Evolutionary conservation across 2,329 filamentous ascomycete genomes (phyloP).

Genomic region (Bipolaris oryzae): DNA sequence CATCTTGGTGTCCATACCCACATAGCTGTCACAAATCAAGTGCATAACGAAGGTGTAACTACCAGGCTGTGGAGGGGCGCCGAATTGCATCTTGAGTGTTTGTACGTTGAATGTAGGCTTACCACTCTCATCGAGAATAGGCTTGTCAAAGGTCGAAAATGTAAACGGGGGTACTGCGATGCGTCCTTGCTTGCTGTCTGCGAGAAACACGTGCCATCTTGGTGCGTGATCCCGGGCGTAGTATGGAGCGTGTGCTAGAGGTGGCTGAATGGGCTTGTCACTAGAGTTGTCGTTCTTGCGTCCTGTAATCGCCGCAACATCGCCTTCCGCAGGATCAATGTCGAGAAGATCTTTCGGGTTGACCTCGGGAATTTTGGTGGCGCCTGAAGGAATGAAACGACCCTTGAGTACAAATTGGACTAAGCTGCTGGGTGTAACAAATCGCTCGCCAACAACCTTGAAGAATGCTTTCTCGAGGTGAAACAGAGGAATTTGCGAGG

Average conservation of each 20-base stretch:
- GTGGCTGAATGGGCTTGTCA: constrained; percentile 72
- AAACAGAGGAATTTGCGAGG: constrained; percentile 81
- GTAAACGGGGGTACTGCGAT: constrained; percentile 96
- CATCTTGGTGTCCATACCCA: constrained; percentile 91
- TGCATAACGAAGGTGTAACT: constrained; percentile 96
- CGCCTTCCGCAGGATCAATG: constrained; percentile 89
- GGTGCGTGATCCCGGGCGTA: constrained; percentile 88
- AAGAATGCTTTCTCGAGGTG: constrained; percentile 93
- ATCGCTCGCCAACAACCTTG: constrained; percentile 94
- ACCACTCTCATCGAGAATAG: constrained; percentile 77
- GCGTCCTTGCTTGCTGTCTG: constrained; percentile 91
- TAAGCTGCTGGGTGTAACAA: constrained; percentile 88
- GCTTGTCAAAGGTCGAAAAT: constrained; percentile 91
- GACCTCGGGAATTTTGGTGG: constrained; percentile 73
- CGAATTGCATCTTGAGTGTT: constrained; percentile 96
- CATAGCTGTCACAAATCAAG: constrained; percentile 90
- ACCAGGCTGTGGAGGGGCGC: constrained; percentile 87
- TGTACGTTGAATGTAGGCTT: constrained; percentile 94
- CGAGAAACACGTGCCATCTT: constrained; percentile 92
- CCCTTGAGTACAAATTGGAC: constrained; percentile 96
- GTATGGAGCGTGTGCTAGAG: constrained; percentile 88
- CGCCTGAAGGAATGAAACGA: constrained; percentile 88
- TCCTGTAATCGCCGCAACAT: constrained; percentile 82
- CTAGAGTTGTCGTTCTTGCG: constrained; percentile 71
- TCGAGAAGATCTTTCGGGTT: constrained; percentile 84